Evolutionary conservation across 495 filamentous ascomycete species (phyloP), one percentile per base, ranked within the genome.

Genomic region (Penicillium paradoxum): DNA sequence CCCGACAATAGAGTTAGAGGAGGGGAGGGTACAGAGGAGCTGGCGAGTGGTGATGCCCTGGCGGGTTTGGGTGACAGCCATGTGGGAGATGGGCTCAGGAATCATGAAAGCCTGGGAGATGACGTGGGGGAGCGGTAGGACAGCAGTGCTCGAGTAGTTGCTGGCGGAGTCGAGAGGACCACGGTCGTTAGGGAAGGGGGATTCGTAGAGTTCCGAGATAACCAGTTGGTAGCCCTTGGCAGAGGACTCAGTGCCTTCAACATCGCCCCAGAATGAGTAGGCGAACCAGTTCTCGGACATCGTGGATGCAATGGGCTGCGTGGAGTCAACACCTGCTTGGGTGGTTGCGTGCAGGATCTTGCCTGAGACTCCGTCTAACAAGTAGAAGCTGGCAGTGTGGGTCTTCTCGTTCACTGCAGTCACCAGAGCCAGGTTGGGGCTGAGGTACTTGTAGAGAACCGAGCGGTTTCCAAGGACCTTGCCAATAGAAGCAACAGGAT

Each of bases 381-480:
- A 77, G 58, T 95, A 90, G 55, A 96, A 78, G 1, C 82, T 82
- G 7, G 86, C 84, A 1, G 76, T 67, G 19, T 64, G 40, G 15
- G 56, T 42, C 45, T 71, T 68, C 30, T 83, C 78, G 48, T 85
- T 73, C 15, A 84, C 73, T 7, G 90, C 80, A 1, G 89, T 88
- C 45, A 96, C 75, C 0, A 96, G 81, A 6, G 91, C 73, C 5
- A 91, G 75, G 68, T 97, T 97, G 1, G 88, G 85, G 70, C 91
- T 93, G 21, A 99, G 73, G 66, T 97, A 97, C 73, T 99, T 99
- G 81, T 97, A 99, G 53, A 95, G 78, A 36, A 99, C 93, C 1
- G 84, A 86, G 17, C 93, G 85, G 60, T 97, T 85, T 45, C 90
- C 91, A 29, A 97, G 81, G 17, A 96, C 93, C 53, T 89, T 87